Evolutionary conservation across 1,139 yeast genomes (phyloP).

Genomic region (Blastobotrys malaysiensis): DNA sequence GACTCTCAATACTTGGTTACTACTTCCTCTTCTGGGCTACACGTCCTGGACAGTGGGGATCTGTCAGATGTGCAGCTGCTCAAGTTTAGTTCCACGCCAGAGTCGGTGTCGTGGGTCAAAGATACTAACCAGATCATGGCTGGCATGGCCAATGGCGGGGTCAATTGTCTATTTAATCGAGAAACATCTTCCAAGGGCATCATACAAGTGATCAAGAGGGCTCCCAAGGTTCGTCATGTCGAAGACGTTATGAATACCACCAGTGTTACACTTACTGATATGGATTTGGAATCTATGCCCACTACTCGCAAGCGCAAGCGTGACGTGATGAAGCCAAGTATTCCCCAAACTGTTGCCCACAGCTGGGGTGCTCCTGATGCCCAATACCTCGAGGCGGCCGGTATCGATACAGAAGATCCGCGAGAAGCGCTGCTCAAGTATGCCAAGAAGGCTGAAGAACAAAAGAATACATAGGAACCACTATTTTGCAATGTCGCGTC

Average conservation of each 20-base stretch:
- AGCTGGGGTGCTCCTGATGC: constrained; percentile 26
- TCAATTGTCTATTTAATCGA: constrained; percentile 35
- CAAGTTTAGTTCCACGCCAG: constrained; percentile 19
- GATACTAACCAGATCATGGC: constrained; percentile 34
- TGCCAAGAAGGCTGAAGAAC: constrained; percentile 22
- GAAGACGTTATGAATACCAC: constrained; percentile 32
- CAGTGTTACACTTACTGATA: constrained; percentile 29
- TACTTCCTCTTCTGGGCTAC: constrained; percentile 26
- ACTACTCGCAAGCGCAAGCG: not conserved
- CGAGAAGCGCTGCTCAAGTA: constrained; percentile 35
- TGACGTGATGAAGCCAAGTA: not conserved
- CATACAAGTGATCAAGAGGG: constrained; percentile 30
- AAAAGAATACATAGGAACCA: constrained; percentile 1
- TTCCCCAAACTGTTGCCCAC: not conserved
- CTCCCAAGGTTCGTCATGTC: constrained; percentile 34
- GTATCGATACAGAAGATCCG: constrained; percentile 33
- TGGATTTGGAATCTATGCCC: constrained; percentile 4
- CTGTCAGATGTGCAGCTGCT: constrained; percentile 29
- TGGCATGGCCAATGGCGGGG: constrained; percentile 32
- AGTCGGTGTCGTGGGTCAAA: constrained; percentile 28
- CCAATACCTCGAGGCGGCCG: constrained; percentile 20
- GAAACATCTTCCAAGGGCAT: constrained; percentile 35
- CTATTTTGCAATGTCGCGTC: not conserved
- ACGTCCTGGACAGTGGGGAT: constrained; percentile 36
- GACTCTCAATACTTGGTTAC: constrained; percentile 26